These are phyloP conservation scores for Lojkania enalia DNA, from an alignment of 2,329 filamentous ascomycete genomes.

Conservation along the genomic window DNA sequence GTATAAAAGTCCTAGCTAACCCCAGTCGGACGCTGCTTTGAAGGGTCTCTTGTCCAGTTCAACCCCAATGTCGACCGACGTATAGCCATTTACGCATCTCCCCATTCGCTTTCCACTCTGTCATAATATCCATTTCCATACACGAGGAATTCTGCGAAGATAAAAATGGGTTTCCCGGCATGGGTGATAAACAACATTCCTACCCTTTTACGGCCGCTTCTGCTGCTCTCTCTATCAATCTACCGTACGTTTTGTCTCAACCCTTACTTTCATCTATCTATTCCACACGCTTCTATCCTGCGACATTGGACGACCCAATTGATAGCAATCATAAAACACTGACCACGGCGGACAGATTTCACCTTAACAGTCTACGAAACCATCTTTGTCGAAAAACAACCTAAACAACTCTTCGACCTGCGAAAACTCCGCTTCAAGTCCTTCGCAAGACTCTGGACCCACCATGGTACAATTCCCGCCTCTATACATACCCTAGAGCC, in stretches of 20 bases:
- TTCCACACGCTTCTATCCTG: not conserved
- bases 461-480: slow-evolving; percentile 23
- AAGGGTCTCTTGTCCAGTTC: too few species aligned
- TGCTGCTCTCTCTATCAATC: slow-evolving; percentile 28
- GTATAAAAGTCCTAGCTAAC: too few species aligned
- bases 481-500: not conserved
- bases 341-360: too few species aligned
- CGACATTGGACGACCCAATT: not conserved
- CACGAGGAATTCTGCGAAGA: too few species aligned
- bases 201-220: slow-evolving; percentile 30
- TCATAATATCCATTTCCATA: too few species aligned
- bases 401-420: slow-evolving; percentile 32
- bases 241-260: slow-evolving; percentile 29
- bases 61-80: too few species aligned
- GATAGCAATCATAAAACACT: not conserved
- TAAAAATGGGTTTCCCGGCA: slow-evolving; percentile 6
- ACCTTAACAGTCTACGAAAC: slow-evolving; percentile 39
- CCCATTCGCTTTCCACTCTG: not conserved
- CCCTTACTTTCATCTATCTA: not conserved
- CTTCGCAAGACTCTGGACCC: slow-evolving; percentile 42
- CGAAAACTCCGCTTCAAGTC: slow-evolving; percentile 34
- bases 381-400: slow-evolving; percentile 31
- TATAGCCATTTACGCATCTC: too few species aligned
- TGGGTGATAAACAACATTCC: slow-evolving; percentile 23
- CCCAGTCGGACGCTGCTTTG: too few species aligned